Evolutionary conservation across 306 rosid genomes (phyloP).

Genomic region (Dryas drummondii): DNA sequence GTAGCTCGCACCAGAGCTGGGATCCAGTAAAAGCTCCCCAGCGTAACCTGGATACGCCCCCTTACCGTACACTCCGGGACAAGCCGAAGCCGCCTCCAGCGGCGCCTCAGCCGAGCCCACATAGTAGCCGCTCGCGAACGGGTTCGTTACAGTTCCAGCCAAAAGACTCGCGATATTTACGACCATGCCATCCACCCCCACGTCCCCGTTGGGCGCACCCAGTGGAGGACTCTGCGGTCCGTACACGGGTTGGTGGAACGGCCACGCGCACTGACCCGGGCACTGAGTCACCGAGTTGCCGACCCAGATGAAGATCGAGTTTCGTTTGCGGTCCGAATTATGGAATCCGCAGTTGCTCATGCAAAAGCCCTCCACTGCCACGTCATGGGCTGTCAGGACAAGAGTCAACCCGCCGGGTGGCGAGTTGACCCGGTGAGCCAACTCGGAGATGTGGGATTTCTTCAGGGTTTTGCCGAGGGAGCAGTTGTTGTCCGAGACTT

Average conservation of each 20-base stretch:
- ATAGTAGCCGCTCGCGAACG: conserved; percentile 33
- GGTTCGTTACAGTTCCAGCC: conserved; percentile 44
- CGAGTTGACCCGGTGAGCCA: conserved; percentile 14
- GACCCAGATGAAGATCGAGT: conserved; percentile 30
- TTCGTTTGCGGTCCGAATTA: conserved; percentile 5
- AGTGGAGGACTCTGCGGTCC: conserved; percentile 40
- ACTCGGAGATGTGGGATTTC: conserved; percentile 19
- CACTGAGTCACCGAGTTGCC: conserved; percentile 42
- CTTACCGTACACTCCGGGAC: conserved; percentile 32
- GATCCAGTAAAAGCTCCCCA: conserved; percentile 24
- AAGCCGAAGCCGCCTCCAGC: conserved; percentile 36
- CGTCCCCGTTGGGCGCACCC: conserved; percentile 38
- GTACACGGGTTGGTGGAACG: conserved; percentile 41
- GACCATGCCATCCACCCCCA: conserved; percentile 42
- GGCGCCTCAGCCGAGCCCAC: conserved; percentile 19
- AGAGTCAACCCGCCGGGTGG: conserved; percentile 15
- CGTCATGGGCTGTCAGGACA: conserved; percentile 34
- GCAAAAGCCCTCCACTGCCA: conserved; percentile 43
- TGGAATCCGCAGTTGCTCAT: conserved; percentile 41
- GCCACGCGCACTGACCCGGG: conserved; percentile 45
- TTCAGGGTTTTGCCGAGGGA: conserved; percentile 28
- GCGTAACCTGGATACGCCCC: conserved; percentile 45
- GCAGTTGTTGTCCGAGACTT: conserved; percentile 24
- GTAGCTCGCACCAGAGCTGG: conserved; percentile 30
- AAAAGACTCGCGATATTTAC: conserved; percentile 39